Conservation (phyloP, 176 grass and related monocot species). For the Zoysia japonica region DNA sequence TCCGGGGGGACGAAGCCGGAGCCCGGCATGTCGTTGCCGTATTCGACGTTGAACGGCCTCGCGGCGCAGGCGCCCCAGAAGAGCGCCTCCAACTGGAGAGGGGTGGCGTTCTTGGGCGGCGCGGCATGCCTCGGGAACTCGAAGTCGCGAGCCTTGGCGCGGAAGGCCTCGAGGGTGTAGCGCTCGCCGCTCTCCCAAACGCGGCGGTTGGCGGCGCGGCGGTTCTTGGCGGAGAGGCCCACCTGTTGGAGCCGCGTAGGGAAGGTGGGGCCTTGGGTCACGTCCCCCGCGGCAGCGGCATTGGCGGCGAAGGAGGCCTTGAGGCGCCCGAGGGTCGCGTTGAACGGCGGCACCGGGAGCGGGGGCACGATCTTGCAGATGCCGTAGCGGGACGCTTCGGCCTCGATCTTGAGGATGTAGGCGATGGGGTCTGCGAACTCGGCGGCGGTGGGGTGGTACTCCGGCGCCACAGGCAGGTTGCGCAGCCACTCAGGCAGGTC, state of each 20-base stretch:
- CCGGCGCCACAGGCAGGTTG: conserved; percentile 79
- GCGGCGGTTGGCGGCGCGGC: conserved; percentile 69
- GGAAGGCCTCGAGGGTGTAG: conserved; percentile 84
- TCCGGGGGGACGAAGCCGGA: conserved; percentile 64
- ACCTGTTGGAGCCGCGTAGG: conserved; percentile 91
- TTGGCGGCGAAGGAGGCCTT: conserved; percentile 71
- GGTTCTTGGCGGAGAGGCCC: conserved; percentile 79
- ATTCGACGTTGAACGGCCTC: conserved; percentile 87
- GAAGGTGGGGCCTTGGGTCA: conserved; percentile 55
- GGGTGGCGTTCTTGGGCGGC: conserved; percentile 42
- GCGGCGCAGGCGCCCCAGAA: conserved; percentile 92
- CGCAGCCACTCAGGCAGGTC: conserved; percentile 78
- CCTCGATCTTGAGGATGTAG: conserved; percentile 96
- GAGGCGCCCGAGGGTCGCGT: conserved; percentile 64
- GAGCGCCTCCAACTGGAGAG: conserved; percentile 77
- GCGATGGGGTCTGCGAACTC: conserved; percentile 94
- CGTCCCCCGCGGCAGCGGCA: conserved; percentile 31
- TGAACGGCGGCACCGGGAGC: conserved; percentile 57
- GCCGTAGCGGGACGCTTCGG: conserved; percentile 83
- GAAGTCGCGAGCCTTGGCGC: conserved; percentile 76
- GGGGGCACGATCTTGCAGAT: conserved; percentile 99
- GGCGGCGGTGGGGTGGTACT: conserved; percentile 69
- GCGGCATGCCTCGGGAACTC: conserved; percentile 57
- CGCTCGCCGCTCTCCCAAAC: conserved; percentile 97
- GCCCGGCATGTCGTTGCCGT: conserved; percentile 97